Conservation (phyloP, 2,329 filamentous ascomycete genomes). For the Chaetomium globosum region DNA sequence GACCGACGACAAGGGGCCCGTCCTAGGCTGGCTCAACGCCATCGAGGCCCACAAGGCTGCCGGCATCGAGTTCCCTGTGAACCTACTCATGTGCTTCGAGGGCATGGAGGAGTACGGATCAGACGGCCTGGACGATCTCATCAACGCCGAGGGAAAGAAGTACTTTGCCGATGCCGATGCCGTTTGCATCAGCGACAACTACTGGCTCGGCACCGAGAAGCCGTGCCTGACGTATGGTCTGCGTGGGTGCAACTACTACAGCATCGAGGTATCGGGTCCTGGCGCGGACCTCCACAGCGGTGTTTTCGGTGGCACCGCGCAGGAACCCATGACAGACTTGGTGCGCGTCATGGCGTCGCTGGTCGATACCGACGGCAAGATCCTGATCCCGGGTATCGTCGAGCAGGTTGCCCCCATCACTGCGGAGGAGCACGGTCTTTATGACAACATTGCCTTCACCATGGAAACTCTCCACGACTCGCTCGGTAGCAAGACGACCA, state of each 20-base stretch:
- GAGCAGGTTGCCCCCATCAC: conserved; percentile 91
- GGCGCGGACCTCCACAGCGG: conserved; percentile 94
- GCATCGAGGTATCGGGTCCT: conserved; percentile 84
- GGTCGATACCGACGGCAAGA: conserved; percentile 88
- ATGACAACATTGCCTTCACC: conserved; percentile 86
- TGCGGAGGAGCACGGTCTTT: conserved; percentile 83
- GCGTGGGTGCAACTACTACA: conserved; percentile 97
- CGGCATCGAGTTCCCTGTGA: conserved; percentile 91
- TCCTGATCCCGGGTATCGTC: conserved; percentile 88
- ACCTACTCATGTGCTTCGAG: conserved; percentile 98
- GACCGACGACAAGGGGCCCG: conserved; percentile 97
- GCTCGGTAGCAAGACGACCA: conserved; percentile 83
- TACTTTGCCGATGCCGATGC: conserved; percentile 96
- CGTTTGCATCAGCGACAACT: conserved; percentile 98
- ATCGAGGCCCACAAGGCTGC: conserved; percentile 98
- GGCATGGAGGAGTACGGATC: conserved; percentile 99
- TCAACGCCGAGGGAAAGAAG: conserved; percentile 84
- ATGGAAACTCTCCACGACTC: conserved; percentile 96
- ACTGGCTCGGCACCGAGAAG: conserved; percentile 99
- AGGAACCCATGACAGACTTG: conserved; percentile 98
- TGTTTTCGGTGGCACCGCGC: conserved; percentile 93
- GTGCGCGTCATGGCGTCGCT: conserved; percentile 78
- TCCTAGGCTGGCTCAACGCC: conserved; percentile 95
- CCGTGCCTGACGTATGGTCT: conserved; percentile 97
- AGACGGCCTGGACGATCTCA: conserved; percentile 93